Evolutionary conservation across 139 green algal species (phyloP).

Genomic region (Auxenochlorella pyrenoidosa): DNA sequence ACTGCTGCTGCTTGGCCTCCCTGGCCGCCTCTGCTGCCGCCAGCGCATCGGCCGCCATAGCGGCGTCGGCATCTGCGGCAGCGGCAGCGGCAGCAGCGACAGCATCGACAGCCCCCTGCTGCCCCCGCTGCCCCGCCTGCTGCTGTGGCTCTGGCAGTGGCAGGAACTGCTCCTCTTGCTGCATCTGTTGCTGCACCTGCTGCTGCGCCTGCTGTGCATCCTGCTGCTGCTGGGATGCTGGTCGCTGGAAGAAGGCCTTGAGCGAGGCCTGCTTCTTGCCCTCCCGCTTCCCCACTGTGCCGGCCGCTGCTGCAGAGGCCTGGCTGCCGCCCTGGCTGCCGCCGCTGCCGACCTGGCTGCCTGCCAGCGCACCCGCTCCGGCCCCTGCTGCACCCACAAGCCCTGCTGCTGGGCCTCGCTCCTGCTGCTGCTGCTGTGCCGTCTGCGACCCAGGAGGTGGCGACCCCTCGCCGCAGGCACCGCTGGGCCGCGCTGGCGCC

Average conservation of each 20-base stretch:
- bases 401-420: neutral
- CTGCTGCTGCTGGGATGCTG: neutral
- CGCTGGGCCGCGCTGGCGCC: neutral
- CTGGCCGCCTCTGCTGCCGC: neutral
- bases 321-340: neutral
- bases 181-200: neutral
- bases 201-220: neutral
- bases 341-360: neutral
- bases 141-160: neutral
- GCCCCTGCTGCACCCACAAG: neutral
- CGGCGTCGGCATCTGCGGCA: neutral
- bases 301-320: neutral
- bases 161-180: neutral
- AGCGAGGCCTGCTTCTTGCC: constrained; percentile 20
- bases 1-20: neutral
- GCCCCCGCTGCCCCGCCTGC: neutral
- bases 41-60: neutral
- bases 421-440: neutral
- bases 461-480: neutral
- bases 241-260: constrained; percentile 18
- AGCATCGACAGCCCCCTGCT: neutral
- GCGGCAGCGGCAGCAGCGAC: neutral
- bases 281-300: neutral
- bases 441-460: neutral
- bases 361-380: neutral